Conservation (phyloP, 2,329 filamentous ascomycete species). For the Rachicladosporium sp. region DNA sequence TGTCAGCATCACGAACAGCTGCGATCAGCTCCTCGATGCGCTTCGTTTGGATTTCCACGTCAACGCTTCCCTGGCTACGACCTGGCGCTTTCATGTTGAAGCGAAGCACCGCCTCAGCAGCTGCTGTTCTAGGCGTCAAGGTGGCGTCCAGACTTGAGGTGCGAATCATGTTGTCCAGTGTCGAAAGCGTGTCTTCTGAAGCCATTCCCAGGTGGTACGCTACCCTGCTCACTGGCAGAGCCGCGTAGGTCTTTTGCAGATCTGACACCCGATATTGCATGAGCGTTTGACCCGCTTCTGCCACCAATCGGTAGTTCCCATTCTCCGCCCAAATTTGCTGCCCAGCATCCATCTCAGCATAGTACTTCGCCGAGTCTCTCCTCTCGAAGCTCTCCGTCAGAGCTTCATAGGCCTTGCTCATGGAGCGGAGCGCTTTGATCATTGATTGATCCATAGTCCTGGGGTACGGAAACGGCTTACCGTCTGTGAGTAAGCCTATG, state of each 20-base stretch:
- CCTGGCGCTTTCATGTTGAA: conserved; percentile 29
- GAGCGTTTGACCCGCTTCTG: conserved; percentile 57
- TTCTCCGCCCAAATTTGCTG: conserved; percentile 43
- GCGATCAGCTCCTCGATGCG: conserved; percentile 39
- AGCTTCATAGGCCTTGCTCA: conserved; percentile 58
- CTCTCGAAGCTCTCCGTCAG: conserved; percentile 58
- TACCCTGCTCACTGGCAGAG: conserved; percentile 45
- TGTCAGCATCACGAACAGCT: conserved; percentile 42
- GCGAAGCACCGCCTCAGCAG: conserved; percentile 37
- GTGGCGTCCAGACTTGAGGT: conserved; percentile 38
- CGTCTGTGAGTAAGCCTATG: conserved; percentile 58
- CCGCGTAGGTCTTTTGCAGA: conserved; percentile 59
- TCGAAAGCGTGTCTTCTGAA: conserved; percentile 38
- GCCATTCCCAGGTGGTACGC: conserved; percentile 38
- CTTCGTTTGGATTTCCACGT: conserved; percentile 37
- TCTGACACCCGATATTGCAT: conserved; percentile 63
- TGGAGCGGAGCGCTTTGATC: conserved; percentile 43
- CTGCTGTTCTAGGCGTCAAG: conserved; percentile 31
- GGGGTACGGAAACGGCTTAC: conserved; percentile 46
- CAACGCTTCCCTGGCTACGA: conserved; percentile 9
- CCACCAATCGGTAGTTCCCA: conserved; percentile 58
- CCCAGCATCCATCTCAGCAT: conserved; percentile 50
- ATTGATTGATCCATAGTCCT: conserved; percentile 42
- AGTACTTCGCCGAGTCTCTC: conserved; percentile 46
- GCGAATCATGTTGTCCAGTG: conserved; percentile 42